Conservation (phyloP, 2,329 filamentous ascomycete species). For the Coleophoma cylindrospora region DNA sequence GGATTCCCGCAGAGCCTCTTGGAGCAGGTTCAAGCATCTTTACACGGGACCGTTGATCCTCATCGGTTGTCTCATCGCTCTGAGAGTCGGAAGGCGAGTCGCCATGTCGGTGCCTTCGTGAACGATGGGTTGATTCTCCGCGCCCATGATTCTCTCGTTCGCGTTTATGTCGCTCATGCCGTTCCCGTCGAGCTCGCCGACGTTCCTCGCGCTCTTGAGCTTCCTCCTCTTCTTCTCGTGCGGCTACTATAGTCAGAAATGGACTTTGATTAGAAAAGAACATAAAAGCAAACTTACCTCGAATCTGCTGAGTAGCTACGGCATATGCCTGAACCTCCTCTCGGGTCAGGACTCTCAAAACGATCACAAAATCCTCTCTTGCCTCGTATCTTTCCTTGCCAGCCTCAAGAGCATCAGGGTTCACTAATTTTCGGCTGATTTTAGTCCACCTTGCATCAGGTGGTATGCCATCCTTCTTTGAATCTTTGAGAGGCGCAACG, state of each 20-base stretch:
- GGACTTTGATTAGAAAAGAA: too few relatives aligned
- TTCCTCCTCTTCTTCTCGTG: neutral
- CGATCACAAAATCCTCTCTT: conserved; percentile 83
- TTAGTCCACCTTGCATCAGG: conserved; percentile 84
- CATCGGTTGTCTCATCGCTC: conserved; percentile 5
- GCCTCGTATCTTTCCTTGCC: conserved; percentile 85
- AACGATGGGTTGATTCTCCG: conserved; percentile 7
- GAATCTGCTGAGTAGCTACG: conserved; percentile 69
- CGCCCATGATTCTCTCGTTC: conserved; percentile 13
- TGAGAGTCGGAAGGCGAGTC: conserved; percentile 3
- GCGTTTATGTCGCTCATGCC: conserved; percentile 25
- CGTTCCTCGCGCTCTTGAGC: conserved; percentile 16
- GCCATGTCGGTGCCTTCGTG: conserved; percentile 11
- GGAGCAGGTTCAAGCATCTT: conserved; percentile 22
- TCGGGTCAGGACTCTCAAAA: conserved; percentile 76
- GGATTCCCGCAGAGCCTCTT: conserved; percentile 11
- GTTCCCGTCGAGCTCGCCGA: conserved; percentile 22
- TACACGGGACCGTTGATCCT: conserved; percentile 10
- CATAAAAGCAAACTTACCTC: conserved; percentile 49
- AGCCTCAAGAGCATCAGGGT: conserved; percentile 75
- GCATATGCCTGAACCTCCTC: conserved; percentile 86
- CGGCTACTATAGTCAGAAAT: neutral
- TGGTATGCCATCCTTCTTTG: conserved; percentile 67
- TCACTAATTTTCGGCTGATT: conserved; percentile 80
- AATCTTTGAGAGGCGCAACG: conserved; percentile 82